phyloP scores from a whole-genome alignment of 345 rosid species.

The Mangifera indica region DNA sequence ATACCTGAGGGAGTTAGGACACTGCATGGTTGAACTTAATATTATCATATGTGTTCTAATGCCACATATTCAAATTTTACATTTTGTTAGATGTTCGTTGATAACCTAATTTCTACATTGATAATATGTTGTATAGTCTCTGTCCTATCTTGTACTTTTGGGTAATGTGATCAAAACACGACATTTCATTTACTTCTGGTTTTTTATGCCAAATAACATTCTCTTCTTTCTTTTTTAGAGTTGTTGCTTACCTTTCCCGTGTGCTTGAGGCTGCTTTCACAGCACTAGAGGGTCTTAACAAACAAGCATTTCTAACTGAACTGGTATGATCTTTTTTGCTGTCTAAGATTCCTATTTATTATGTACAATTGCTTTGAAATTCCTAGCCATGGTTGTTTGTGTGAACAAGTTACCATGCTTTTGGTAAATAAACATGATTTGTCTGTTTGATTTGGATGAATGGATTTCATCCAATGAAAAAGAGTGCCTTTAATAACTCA shows the following conservation, averaged over 20 bases:
- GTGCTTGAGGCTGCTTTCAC: slow-evolving; percentile 96
- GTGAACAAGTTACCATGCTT: neutral
- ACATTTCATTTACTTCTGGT: slow-evolving; percentile 3
- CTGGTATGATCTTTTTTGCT: slow-evolving; percentile 50
- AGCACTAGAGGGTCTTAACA: slow-evolving; percentile 93
- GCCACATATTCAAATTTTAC: neutral
- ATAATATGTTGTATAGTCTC: no score
- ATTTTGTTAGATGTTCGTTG: neutral
- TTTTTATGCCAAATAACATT: neutral
- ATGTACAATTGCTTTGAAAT: neutral
- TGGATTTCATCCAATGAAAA: neutral
- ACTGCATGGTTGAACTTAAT: no score
- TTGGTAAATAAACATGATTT: neutral
- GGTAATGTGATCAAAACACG: neutral
- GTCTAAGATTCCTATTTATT: slow-evolving; percentile 14
- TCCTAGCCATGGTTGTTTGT: neutral
- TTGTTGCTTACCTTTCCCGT: slow-evolving; percentile 95
- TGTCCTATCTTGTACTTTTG: neutral
- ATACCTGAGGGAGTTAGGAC: slow-evolving; percentile 8
- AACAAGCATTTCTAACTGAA: slow-evolving; percentile 95
- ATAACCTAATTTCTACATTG: neutral
- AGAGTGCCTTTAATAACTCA: neutral
- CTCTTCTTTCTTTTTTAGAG: slow-evolving; percentile 45
- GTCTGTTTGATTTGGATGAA: neutral
- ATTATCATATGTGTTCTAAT: no score